Base-by-base conservation (phyloP, 768 basidiomycete genomes). In the Scleroderma bovista region DNA sequence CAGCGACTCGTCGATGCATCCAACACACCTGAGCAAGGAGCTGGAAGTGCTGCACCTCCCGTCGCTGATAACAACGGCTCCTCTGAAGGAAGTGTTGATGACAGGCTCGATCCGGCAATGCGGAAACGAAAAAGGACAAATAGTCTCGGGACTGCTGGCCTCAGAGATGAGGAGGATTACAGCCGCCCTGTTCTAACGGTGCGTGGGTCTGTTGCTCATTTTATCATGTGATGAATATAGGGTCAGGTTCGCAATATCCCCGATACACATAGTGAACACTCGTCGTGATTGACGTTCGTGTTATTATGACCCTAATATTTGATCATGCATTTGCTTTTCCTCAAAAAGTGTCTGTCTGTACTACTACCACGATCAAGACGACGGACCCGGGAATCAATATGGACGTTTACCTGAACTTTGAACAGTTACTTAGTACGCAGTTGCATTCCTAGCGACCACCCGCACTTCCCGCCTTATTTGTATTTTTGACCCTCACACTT, bases 151-250 rank as follows among this genome's bases (percentile, higher is more conserved):
- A 51, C 55, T n/a, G 55, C 55, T 34, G 38, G 50, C 19, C 47
- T 73, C 40, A 68, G 65, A 53, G 80, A 83, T 55, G 74, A 78
- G 24, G 76, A 80, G 52, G 81, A 80, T 52, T 79, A 80, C 66
- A 76, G 75, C 19, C 69, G 75, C 42, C 74, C 72, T 45, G 78
- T 83, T 22, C 72, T 84, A 52, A 79, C 70, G 53, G 82, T 76
- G 63, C 57, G 76, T 67, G 17, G 40, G 51, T 42, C 19, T 42
- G 26, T 16, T 8, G 19, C 32, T 23, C n/a, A 24, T 23, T 51
- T 29, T 23, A 11, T 34, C 13, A 10, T 31, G n/a, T 16, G 46
- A 42, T 15, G n/a, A 41, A 32, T 41, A 22, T n/a, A 26, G 38
- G 46, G 47, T 46, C 52, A 81, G 79, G 77, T 82, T 60, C 78